phyloP scores from a whole-genome alignment of 257 asterid species.

The Solanum sitiens region DNA sequence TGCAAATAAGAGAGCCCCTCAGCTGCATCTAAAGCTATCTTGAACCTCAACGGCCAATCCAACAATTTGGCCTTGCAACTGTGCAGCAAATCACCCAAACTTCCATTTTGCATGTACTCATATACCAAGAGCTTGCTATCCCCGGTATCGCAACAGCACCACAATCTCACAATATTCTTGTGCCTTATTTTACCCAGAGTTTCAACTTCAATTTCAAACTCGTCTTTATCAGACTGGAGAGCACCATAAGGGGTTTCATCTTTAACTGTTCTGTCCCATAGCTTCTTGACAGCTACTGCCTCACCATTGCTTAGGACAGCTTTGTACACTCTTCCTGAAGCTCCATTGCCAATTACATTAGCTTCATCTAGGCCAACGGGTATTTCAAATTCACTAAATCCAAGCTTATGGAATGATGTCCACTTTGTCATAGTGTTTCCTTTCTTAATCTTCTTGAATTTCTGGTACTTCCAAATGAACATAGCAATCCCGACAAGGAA shows the following conservation, averaged over 20 bases:
- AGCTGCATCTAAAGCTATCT: conserved; percentile 65
- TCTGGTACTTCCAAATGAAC: conserved; percentile 36
- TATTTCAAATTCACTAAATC: conserved; percentile 55
- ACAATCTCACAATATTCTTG: conserved; percentile 65
- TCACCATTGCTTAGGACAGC: conserved; percentile 57
- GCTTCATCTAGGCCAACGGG: conserved; percentile 43
- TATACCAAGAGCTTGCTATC: conserved; percentile 60
- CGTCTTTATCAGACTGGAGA: conserved; percentile 20
- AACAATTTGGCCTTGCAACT: conserved; percentile 24
- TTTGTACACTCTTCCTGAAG: conserved; percentile 72
- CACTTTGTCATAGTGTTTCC: conserved; percentile 41
- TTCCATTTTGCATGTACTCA: conserved; percentile 80
- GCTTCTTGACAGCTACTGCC: conserved; percentile 69
- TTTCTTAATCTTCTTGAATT: conserved; percentile 10
- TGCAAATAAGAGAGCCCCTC: conserved; percentile 86
- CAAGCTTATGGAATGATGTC: conserved; percentile 76
- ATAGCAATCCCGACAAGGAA: conserved; percentile 38
- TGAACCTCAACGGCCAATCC: conserved; percentile 62
- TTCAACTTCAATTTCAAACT: conserved; percentile 59
- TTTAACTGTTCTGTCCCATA: conserved; percentile 20
- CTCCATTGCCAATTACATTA: conserved; percentile 59
- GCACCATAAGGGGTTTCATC: conserved; percentile 7
- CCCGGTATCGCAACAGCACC: conserved; percentile 60
- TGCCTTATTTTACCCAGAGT: conserved; percentile 75
- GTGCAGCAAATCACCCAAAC: conserved; percentile 74